Conservation (phyloP, 176 grass and related monocot species). For the Dactylis glomerata region DNA sequence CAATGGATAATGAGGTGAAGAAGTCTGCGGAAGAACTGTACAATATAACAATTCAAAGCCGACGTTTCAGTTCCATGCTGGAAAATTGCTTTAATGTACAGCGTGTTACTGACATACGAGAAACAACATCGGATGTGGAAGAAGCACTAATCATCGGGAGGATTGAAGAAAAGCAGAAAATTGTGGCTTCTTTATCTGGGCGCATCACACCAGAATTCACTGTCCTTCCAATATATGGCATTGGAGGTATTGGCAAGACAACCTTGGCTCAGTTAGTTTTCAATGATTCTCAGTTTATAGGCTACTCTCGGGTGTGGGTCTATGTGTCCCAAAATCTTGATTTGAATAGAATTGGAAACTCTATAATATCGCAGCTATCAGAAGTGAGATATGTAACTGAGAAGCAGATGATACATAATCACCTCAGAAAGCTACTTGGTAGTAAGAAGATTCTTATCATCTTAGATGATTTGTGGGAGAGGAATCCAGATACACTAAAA, state of each 20-base stretch:
- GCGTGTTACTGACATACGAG: not conserved
- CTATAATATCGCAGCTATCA: no score
- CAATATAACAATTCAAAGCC: not conserved
- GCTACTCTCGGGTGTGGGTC: not conserved
- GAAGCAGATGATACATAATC: not conserved
- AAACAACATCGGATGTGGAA: not conserved
- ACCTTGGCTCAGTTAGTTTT: slow-evolving; percentile 28
- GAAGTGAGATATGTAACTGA: not conserved
- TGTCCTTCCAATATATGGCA: slow-evolving; percentile 31
- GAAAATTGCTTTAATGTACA: not conserved
- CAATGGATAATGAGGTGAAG: not conserved
- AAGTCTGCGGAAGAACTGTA: not conserved
- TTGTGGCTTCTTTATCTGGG: not conserved
- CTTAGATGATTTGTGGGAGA: slow-evolving; percentile 39
- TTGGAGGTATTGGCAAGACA: slow-evolving; percentile 42
- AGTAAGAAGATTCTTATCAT: not conserved
- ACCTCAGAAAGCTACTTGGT: not conserved
- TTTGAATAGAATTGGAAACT: slow-evolving; percentile 4
- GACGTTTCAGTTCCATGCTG: not conserved
- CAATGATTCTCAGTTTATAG: not conserved
- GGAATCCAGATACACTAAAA: not conserved
- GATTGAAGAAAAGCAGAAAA: not conserved
- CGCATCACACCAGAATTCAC: not conserved
- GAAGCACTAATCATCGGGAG: not conserved
- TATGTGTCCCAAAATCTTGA: slow-evolving; percentile 32